Evolutionary conservation across 2,329 filamentous ascomycete species (phyloP).

Genomic region (Gyromitra esculenta): DNA sequence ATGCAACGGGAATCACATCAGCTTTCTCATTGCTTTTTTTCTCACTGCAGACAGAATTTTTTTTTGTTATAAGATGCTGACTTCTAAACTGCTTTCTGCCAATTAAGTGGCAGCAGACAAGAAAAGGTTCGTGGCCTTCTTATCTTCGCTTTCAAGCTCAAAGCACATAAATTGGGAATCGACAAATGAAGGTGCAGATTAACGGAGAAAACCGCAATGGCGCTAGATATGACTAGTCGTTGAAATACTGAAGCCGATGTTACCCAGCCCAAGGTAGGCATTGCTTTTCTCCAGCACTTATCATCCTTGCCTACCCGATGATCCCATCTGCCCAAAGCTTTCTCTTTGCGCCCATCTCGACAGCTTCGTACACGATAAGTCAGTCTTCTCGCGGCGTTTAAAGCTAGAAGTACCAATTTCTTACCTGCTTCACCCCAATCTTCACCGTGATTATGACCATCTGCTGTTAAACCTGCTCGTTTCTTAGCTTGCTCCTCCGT

Average conservation of each 20-base stretch:
- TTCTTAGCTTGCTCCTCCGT: constrained; percentile 86
- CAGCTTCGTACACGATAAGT: constrained; percentile 65
- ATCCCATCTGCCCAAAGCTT: constrained; percentile 81
- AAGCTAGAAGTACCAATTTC: constrained; percentile 1
- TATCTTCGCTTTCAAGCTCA: constrained; percentile 52
- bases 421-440: constrained; percentile 84
- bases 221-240: constrained; percentile 2
- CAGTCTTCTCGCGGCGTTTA: constrained; percentile 6
- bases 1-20: constrained; percentile 10
- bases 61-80: constrained; percentile 25
- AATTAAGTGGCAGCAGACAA: constrained; percentile 43
- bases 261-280: background rate
- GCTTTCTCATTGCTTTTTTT: background rate
- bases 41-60: constrained; percentile 14
- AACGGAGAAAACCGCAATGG: constrained; percentile 24
- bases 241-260: constrained; percentile 7
- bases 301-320: constrained; percentile 61
- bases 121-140: constrained; percentile 17
- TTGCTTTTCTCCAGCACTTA: constrained; percentile 19
- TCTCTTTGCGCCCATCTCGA: constrained; percentile 91
- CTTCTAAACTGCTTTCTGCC: constrained; percentile 48
- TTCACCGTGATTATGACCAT: constrained; percentile 90
- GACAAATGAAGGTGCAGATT: background rate
- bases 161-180: constrained; percentile 44
- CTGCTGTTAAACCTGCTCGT: constrained; percentile 76